Percentiles rank a stretch among this genome's conserved stretches.
phyloP scores from a whole-genome alignment of 148 eudicot species.

The Fagopyrum homotropicum region DNA sequence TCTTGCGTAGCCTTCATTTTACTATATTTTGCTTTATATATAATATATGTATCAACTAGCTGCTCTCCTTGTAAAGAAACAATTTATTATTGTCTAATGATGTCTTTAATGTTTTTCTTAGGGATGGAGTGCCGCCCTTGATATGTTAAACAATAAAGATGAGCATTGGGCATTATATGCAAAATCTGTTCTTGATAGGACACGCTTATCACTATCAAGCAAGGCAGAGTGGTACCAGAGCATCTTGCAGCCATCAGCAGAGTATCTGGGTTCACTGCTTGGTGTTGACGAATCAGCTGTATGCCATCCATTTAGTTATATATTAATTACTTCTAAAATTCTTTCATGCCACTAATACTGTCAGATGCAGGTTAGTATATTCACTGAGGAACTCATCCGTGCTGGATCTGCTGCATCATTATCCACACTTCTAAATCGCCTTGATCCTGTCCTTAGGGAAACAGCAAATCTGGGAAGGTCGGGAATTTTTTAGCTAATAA shows the following conservation, averaged over 20 bases:
- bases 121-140: constrained; percentile 80
- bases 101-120: constrained; percentile 20
- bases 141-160: constrained; percentile 55
- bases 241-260: constrained; percentile 87
- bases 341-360: constrained; percentile 11
- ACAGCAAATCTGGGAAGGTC: constrained; percentile 97
- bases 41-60: background rate
- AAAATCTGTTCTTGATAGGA: constrained; percentile 92
- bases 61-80: background rate
- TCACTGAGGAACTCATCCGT: constrained; percentile 91
- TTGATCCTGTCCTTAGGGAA: constrained; percentile 89
- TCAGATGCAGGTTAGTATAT: constrained; percentile 63
- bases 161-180: constrained; percentile 84
- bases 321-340: constrained; percentile 2
- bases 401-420: constrained; percentile 97
- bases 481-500: background rate
- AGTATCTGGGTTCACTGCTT: constrained; percentile 83
- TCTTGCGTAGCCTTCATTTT: background rate
- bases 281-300: constrained; percentile 89
- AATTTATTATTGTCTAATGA: background rate
- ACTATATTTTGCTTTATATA: background rate
- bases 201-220: constrained; percentile 79
- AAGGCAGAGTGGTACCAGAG: constrained; percentile 86
- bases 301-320: constrained; percentile 25
- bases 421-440: constrained; percentile 80